These are phyloP conservation scores for Podospora comata DNA, from an alignment of 495 filamentous ascomycete species.

Conservation along the genomic window DNA sequence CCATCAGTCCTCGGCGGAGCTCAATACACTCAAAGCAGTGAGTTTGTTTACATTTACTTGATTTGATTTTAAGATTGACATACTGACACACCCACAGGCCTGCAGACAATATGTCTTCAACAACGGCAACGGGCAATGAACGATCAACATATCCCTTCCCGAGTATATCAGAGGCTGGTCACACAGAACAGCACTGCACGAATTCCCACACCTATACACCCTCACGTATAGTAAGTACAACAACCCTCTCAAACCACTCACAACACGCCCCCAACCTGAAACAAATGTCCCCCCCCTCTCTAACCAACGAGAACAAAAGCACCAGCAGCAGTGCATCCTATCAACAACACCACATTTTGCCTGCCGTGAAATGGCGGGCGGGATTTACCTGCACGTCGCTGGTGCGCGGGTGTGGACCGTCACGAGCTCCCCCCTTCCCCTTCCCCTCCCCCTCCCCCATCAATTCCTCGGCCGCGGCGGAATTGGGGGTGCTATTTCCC, in stretches of 20 bases:
- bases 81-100: slow-evolving; percentile 38
- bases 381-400: background rate
- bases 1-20: slow-evolving; percentile 66
- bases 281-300: background rate
- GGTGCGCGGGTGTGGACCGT: background rate
- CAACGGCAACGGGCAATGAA: slow-evolving; percentile 19
- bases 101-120: slow-evolving; percentile 48
- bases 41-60: slow-evolving; percentile 31
- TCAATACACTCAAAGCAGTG: slow-evolving; percentile 72
- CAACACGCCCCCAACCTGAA: background rate
- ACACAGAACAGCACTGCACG: background rate
- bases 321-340: background rate
- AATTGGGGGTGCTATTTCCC: background rate
- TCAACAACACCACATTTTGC: background rate
- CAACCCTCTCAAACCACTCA: background rate
- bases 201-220: background rate
- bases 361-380: background rate
- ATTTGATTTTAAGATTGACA: background rate
- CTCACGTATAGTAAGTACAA: background rate
- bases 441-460: too few species aligned
- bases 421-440: background rate
- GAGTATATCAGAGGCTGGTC: background rate
- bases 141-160: background rate
- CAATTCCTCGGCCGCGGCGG: background rate
- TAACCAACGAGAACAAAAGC: background rate